Evolutionary conservation across 345 rosid species (phyloP).

Genomic region (Lepidium sativum): DNA sequence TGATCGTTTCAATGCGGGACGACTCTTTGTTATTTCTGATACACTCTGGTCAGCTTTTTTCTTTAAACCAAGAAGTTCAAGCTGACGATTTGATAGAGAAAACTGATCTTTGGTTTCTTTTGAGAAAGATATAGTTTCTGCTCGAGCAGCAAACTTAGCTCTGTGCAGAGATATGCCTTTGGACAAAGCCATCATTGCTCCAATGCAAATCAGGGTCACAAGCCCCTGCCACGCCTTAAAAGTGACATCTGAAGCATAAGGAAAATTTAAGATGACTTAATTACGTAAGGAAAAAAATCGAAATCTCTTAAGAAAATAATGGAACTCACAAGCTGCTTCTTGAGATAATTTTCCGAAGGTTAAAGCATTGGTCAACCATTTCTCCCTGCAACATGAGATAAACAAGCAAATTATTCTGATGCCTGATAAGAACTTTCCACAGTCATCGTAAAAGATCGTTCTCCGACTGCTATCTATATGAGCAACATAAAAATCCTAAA

Average conservation of each 20-base stretch:
- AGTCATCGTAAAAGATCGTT: not conserved
- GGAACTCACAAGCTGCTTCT: conserved; percentile 63
- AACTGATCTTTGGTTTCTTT: conserved; percentile 46
- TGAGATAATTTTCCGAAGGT: conserved; percentile 38
- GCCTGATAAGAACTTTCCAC: not conserved
- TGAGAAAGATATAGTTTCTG: conserved; percentile 27
- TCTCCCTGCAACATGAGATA: conserved; percentile 49
- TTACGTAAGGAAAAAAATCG: conserved; percentile 7
- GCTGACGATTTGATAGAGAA: conserved; percentile 52
- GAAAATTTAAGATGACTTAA: not conserved
- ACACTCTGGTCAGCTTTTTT: conserved; percentile 40
- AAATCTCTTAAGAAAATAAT: not conserved
- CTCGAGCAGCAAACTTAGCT: conserved; percentile 25
- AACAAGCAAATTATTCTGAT: not conserved
- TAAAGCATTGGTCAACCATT: conserved; percentile 39
- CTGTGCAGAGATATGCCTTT: conserved; percentile 50
- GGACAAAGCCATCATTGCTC: conserved; percentile 47
- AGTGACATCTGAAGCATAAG: conserved; percentile 43
- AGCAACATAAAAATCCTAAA: not conserved
- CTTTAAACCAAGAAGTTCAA: conserved; percentile 69
- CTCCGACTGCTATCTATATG: not conserved
- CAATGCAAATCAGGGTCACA: conserved; percentile 46
- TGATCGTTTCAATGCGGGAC: conserved; percentile 51
- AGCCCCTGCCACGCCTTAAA: conserved; percentile 41
- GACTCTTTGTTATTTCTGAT: conserved; percentile 46